Conservation (phyloP, 2,329 filamentous ascomycete species). For the Sclerotinia subarctica region DNA sequence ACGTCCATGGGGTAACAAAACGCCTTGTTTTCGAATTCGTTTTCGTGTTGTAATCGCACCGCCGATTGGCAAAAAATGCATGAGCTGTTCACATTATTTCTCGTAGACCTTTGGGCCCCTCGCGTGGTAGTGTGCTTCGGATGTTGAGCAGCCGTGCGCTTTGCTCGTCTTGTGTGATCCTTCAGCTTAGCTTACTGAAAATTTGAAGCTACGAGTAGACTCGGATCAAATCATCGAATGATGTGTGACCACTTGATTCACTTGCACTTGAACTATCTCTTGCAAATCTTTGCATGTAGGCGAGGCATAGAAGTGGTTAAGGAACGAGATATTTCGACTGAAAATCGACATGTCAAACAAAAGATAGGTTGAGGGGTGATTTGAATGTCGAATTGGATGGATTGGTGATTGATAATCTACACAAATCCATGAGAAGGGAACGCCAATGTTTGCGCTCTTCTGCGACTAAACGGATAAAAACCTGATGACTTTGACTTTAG, state of each 20-base stretch:
- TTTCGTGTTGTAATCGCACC: conserved; percentile 11
- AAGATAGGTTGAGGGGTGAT: background rate
- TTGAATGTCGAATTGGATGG: background rate
- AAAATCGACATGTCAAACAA: background rate
- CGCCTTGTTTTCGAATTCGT: conserved; percentile 6
- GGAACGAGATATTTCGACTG: background rate
- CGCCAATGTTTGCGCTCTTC: background rate
- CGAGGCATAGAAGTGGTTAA: background rate
- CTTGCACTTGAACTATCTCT: conserved; percentile 1
- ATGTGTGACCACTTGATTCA: background rate
- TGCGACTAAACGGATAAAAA: background rate
- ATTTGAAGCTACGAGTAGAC: background rate
- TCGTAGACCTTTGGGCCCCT: background rate
- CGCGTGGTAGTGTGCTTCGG: conserved; percentile 7
- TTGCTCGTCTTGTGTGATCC: background rate
- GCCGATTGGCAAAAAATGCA: conserved; percentile 6
- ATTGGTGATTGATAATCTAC: background rate
- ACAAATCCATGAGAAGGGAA: background rate
- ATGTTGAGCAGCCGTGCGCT: background rate
- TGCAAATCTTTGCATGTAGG: background rate
- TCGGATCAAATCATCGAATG: background rate
- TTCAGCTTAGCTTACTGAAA: background rate
- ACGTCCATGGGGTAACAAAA: background rate
- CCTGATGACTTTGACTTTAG: background rate
- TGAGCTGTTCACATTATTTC: background rate